Evolutionary conservation across 331 rosid genomes (phyloP).

Genomic region (Stylosanthes scabra): DNA sequence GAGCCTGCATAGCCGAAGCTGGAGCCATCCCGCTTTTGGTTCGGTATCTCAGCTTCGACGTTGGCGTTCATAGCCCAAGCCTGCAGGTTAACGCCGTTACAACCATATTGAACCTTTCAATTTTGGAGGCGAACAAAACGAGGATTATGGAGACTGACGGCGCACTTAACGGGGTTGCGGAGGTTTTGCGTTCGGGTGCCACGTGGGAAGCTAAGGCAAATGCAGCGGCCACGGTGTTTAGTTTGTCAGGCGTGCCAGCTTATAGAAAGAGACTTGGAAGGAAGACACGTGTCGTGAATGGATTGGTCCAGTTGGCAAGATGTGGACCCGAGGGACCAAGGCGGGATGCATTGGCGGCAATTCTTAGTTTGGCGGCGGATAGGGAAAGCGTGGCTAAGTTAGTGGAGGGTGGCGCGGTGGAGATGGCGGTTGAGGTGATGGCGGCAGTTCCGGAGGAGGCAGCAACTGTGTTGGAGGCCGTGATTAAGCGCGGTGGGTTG

Average conservation of each 20-base stretch:
- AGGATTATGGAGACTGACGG: slow-evolving; percentile 86
- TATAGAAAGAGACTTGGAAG: slow-evolving; percentile 68
- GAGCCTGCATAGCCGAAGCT: slow-evolving; percentile 81
- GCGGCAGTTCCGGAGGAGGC: slow-evolving; percentile 76
- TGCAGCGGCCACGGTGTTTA: slow-evolving; percentile 86
- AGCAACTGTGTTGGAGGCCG: slow-evolving; percentile 69
- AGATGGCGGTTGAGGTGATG: slow-evolving; percentile 54
- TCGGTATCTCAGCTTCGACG: slow-evolving; percentile 48
- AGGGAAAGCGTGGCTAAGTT: slow-evolving; percentile 68
- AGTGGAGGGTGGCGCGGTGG: slow-evolving; percentile 77
- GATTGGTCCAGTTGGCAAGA: slow-evolving; percentile 68
- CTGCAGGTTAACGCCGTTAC: slow-evolving; percentile 92
- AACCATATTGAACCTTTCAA: slow-evolving; percentile 76
- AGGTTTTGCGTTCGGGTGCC: slow-evolving; percentile 67
- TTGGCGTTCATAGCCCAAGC: slow-evolving; percentile 40
- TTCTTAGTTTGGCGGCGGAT: slow-evolving; percentile 72
- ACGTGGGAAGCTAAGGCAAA: slow-evolving; percentile 96
- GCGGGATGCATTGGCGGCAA: slow-evolving; percentile 81
- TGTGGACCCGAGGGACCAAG: slow-evolving; percentile 59
- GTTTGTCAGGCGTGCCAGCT: slow-evolving; percentile 56
- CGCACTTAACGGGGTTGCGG: slow-evolving; percentile 67
- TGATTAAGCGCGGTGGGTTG: slow-evolving; percentile 85
- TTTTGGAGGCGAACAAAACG: slow-evolving; percentile 73
- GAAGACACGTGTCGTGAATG: slow-evolving; percentile 66
- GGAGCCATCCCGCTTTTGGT: slow-evolving; percentile 77